Conservation (phyloP, 2,329 filamentous ascomycete species). For the Trichophyton simii region DNA sequence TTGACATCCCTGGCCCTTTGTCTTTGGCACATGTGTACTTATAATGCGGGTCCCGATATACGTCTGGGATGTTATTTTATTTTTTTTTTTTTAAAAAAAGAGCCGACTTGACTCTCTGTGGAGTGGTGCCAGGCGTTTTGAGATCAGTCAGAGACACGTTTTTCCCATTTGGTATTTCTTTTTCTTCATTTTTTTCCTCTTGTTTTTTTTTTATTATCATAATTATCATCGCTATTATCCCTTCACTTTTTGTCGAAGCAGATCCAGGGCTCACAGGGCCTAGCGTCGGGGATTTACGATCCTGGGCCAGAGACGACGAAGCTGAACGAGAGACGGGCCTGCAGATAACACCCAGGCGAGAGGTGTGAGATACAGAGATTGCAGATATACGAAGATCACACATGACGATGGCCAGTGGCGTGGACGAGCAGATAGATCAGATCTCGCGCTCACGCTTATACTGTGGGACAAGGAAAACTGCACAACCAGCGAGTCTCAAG, state of each 20-base stretch:
- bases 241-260: not conserved
- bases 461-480: slow-evolving; percentile 2
- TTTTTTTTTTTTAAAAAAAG: not conserved
- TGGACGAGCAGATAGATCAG: slow-evolving; percentile 3
- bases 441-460: slow-evolving; percentile 2
- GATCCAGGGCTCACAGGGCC: not conserved
- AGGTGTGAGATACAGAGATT: not conserved
- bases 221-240: too few species aligned
- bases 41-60: not conserved
- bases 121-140: not conserved
- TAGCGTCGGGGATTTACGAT: slow-evolving; percentile 4
- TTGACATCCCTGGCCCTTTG: not conserved
- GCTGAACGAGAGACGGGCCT: not conserved
- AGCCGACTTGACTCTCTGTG: not conserved
- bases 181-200: too few species aligned
- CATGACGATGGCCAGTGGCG: slow-evolving; percentile 1
- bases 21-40: slow-evolving; percentile 1
- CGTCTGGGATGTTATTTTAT: not conserved
- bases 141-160: slow-evolving; percentile 1
- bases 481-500: not conserved
- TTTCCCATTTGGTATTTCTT: not conserved
- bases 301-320: not conserved
- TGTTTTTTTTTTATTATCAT: too few species aligned
- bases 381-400: not conserved
- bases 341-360: not conserved